These are phyloP conservation scores for Alternaria incomplexa DNA, from an alignment of 2,329 filamentous ascomycete genomes.

Conservation along the genomic window DNA sequence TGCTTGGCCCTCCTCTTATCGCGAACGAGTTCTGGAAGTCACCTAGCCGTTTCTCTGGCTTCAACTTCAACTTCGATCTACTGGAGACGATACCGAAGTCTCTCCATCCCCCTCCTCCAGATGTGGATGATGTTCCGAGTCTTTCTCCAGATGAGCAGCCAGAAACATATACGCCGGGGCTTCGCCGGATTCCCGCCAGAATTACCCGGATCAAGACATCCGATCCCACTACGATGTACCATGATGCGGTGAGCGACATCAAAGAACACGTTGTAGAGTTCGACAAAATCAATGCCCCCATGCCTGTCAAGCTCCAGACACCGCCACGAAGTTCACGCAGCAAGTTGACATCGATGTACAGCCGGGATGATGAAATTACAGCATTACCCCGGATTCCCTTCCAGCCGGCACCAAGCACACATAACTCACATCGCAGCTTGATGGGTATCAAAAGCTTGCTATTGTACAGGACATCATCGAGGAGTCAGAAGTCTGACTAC, in stretches of 20 bases:
- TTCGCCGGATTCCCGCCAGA: not conserved
- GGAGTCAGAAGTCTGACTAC: not conserved
- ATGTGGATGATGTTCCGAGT: constrained; percentile 27
- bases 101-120: constrained; percentile 21
- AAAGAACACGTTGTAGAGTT: constrained; percentile 34
- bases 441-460: constrained; percentile 30
- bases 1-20: constrained; percentile 33
- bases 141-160: constrained; percentile 19
- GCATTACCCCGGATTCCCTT: constrained; percentile 19
- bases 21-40: constrained; percentile 35
- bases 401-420: not conserved
- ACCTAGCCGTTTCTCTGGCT: constrained; percentile 32
- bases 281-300: constrained; percentile 23
- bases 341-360: constrained; percentile 12
- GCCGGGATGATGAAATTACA: constrained; percentile 21
- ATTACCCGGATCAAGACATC: constrained; percentile 10
- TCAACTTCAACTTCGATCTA: constrained; percentile 33
- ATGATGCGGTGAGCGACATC: constrained; percentile 28
- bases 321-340: constrained; percentile 22
- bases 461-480: constrained; percentile 21
- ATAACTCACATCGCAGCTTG: constrained; percentile 18
- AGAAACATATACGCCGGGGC: not conserved
- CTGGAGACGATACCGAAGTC: constrained; percentile 6
- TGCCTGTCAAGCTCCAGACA: constrained; percentile 29
- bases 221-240: constrained; percentile 4